phyloP scores from a whole-genome alignment of 2,329 filamentous ascomycete genomes.

The Scytalidium sp. region DNA sequence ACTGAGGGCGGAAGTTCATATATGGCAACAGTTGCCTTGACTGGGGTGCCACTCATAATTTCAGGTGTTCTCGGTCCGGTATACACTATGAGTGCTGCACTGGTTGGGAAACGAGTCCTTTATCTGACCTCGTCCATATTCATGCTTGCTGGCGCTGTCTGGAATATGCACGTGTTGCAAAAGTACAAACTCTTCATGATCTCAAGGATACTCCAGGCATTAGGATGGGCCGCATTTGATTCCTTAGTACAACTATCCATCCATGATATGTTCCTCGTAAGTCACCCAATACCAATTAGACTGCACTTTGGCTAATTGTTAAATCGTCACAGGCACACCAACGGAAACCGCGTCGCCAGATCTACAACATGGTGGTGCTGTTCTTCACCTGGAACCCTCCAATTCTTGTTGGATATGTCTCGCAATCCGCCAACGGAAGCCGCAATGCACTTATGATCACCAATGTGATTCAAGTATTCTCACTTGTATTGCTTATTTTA shows the following conservation, averaged over 20 bases:
- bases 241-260: conserved; percentile 49
- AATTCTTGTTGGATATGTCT: conserved; percentile 48
- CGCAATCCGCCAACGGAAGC: conserved; percentile 37
- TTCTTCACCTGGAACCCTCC: conserved; percentile 52
- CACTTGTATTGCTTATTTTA: conserved; percentile 45
- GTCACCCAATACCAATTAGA: conserved; percentile 15
- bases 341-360: conserved; percentile 40
- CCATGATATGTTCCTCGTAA: conserved; percentile 55
- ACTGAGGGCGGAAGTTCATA: conserved; percentile 42
- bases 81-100: conserved; percentile 39
- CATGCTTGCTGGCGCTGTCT: conserved; percentile 47
- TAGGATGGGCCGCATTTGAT: conserved; percentile 60
- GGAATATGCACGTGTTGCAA: conserved; percentile 43
- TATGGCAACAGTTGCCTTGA: conserved; percentile 45
- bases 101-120: conserved; percentile 51
- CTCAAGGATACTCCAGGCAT: conserved; percentile 50
- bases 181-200: conserved; percentile 46
- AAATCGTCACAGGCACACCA: conserved; percentile 48
- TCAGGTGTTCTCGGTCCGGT: conserved; percentile 43
- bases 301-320: background rate
- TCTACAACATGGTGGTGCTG: conserved; percentile 42
- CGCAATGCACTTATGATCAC: conserved; percentile 50
- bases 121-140: conserved; percentile 45
- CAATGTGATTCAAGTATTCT: conserved; percentile 43
- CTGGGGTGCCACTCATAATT: conserved; percentile 49